Percentiles rank a stretch among this genome's conserved stretches.
phyloP scores from a whole-genome alignment of 768 basidiomycete genomes.

The Xerocomellus amylosporus region DNA sequence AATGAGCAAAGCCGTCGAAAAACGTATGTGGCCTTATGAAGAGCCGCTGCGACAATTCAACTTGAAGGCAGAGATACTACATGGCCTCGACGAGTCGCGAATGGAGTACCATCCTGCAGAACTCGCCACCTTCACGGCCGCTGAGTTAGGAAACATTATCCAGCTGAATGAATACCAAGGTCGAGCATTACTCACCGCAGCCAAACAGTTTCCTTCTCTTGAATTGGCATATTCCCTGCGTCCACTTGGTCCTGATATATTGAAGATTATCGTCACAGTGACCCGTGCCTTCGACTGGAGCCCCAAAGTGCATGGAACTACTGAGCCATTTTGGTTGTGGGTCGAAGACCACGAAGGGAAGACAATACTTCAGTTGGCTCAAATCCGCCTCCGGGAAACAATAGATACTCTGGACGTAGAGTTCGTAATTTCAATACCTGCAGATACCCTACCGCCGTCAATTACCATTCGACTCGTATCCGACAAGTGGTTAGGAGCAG shows the following conservation, averaged over 20 bases:
- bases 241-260: slow-evolving; percentile 80
- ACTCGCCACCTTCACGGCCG: slow-evolving; percentile 62
- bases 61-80: slow-evolving; percentile 73
- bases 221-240: slow-evolving; percentile 65
- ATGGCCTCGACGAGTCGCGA: slow-evolving; percentile 75
- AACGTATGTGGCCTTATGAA: slow-evolving; percentile 91
- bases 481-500: slow-evolving; percentile 92
- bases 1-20: slow-evolving; percentile 91
- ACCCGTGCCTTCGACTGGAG: slow-evolving; percentile 78
- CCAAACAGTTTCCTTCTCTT: slow-evolving; percentile 80
- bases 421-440: slow-evolving; percentile 76
- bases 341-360: slow-evolving; percentile 80
- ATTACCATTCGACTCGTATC: slow-evolving; percentile 80
- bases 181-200: slow-evolving; percentile 69
- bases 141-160: slow-evolving; percentile 72
- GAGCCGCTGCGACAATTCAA: slow-evolving; percentile 84
- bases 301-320: slow-evolving; percentile 63
- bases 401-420: slow-evolving; percentile 61
- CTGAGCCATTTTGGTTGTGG: slow-evolving; percentile 96
- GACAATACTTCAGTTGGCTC: slow-evolving; percentile 78
- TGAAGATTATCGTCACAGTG: slow-evolving; percentile 69
- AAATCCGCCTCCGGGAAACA: slow-evolving; percentile 66
- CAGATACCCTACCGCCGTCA: slow-evolving; percentile 54
- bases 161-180: slow-evolving; percentile 88
- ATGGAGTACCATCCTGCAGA: slow-evolving; percentile 78